A percentile compares a stretch with the other conserved stretches of the same genome.
Evolutionary conservation across 768 basidiomycete genomes (phyloP).

Genomic region (Mycena polygramma): DNA sequence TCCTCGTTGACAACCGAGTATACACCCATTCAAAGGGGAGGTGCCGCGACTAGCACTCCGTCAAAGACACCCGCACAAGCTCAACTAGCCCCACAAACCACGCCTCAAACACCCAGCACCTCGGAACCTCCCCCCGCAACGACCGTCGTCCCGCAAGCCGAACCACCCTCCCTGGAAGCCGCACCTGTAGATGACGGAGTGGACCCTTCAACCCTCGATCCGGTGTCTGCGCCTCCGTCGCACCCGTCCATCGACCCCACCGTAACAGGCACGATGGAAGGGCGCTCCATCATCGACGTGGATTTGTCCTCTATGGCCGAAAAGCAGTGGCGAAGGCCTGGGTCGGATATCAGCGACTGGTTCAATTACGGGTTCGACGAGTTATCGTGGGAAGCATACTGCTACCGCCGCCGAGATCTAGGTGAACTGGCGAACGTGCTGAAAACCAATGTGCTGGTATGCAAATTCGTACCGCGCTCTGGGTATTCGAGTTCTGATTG

Average conservation of each 20-base stretch:
- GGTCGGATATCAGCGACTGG: constrained; percentile 96
- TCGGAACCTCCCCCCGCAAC: constrained; percentile 34
- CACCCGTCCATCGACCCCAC: constrained; percentile 84
- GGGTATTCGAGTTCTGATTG: neutral
- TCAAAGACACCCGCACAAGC: constrained; percentile 32
- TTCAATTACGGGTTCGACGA: constrained; percentile 99
- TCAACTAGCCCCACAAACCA: constrained; percentile 22
- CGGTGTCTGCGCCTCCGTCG: constrained; percentile 79
- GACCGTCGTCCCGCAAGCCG: constrained; percentile 21
- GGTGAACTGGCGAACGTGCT: constrained; percentile 85
- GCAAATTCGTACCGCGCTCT: constrained; percentile 43
- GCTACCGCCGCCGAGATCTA: constrained; percentile 84
- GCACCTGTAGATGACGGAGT: constrained; percentile 62
- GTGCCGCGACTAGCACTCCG: constrained; percentile 42
- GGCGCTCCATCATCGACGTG: constrained; percentile 86
- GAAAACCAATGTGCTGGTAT: constrained; percentile 85
- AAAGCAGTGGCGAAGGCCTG: constrained; percentile 93
- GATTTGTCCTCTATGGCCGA: constrained; percentile 81
- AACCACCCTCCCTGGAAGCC: constrained; percentile 23
- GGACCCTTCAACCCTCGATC: constrained; percentile 75
- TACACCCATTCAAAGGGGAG: constrained; percentile 77
- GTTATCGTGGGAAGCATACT: constrained; percentile 94
- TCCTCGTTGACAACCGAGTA: constrained; percentile 86
- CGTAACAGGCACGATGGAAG: constrained; percentile 74
- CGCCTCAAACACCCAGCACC: constrained; percentile 4